phyloP scores from a whole-genome alignment of 2,329 filamentous ascomycete genomes.

The Neonectria coccinea region DNA sequence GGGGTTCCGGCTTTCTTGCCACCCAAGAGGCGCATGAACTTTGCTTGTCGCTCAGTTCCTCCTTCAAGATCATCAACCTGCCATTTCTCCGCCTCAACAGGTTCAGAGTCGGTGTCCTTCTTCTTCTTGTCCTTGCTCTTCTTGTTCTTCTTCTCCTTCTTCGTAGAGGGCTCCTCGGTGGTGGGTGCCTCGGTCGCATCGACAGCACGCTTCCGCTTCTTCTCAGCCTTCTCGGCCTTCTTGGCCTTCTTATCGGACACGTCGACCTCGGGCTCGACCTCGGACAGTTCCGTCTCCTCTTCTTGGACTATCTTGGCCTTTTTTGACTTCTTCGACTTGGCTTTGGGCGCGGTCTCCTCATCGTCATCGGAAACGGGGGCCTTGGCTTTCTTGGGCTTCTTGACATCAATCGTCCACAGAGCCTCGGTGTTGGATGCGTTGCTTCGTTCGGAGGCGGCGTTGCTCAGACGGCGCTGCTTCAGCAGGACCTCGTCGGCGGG shows the following conservation, averaged over 20 bases:
- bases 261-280: slow-evolving; percentile 29
- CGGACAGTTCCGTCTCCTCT: slow-evolving; percentile 27
- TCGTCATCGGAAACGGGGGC: slow-evolving; percentile 15
- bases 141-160: slow-evolving; percentile 48
- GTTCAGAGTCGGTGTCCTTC: slow-evolving; percentile 25
- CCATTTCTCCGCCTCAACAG: slow-evolving; percentile 58
- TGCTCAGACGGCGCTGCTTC: slow-evolving; percentile 49
- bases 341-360: slow-evolving; percentile 36
- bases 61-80: slow-evolving; percentile 65
- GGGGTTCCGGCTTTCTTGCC: slow-evolving; percentile 58
- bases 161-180: slow-evolving; percentile 35
- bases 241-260: slow-evolving; percentile 38
- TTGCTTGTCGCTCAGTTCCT: slow-evolving; percentile 62
- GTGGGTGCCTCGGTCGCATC: slow-evolving; percentile 36
- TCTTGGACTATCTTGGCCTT: slow-evolving; percentile 33
- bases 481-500: slow-evolving; percentile 48
- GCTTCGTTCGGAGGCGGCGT: slow-evolving; percentile 44
- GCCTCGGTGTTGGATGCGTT: slow-evolving; percentile 32
- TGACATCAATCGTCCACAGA: slow-evolving; percentile 33
- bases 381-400: slow-evolving; percentile 36
- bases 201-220: slow-evolving; percentile 50
- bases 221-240: slow-evolving; percentile 48
- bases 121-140: slow-evolving; percentile 38
- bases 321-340: slow-evolving; percentile 36
- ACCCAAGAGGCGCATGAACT: slow-evolving; percentile 69